Evolutionary conservation across 768 basidiomycete genomes (phyloP).

Genomic region (Boletus barrowsii): DNA sequence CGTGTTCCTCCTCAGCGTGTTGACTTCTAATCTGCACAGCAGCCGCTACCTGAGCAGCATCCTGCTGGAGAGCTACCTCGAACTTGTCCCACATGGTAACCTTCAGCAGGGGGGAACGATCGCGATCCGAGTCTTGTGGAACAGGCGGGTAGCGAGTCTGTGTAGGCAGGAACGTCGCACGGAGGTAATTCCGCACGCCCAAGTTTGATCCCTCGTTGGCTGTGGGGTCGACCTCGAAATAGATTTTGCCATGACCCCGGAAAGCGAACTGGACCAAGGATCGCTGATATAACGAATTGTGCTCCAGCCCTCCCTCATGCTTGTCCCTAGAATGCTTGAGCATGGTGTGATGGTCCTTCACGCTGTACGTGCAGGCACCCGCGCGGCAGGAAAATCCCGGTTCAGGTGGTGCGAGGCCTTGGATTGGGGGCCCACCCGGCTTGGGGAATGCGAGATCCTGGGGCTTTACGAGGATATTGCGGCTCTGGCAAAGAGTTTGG

Average conservation of each 20-base stretch:
- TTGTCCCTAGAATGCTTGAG: not conserved
- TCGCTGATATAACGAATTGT: not conserved
- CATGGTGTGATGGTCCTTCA: not conserved
- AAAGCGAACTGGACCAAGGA: not conserved
- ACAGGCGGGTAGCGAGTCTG: not conserved
- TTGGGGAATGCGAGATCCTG: not conserved
- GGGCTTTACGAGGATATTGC: not conserved
- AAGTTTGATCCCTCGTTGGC: not conserved
- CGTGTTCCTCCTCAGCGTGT: not conserved
- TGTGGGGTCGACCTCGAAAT: constrained; percentile 3
- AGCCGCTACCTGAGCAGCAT: not conserved
- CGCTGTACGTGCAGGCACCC: not conserved
- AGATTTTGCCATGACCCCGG: not conserved
- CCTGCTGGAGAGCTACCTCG: not conserved
- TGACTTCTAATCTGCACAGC: not conserved
- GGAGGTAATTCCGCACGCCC: not conserved
- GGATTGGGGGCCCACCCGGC: not conserved
- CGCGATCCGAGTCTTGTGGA: not conserved
- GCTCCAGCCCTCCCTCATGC: not conserved
- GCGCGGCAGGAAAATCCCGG: not conserved
- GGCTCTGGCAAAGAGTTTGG: not conserved
- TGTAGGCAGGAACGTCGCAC: not conserved
- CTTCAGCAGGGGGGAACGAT: constrained; percentile 1
- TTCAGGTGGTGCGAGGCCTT: not conserved
- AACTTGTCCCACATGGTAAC: constrained; percentile 3